Evolutionary conservation across 2,329 filamentous ascomycete genomes (phyloP), one percentile per base, ranked within the genome.

Genomic region (Fusarium irregulare): DNA sequence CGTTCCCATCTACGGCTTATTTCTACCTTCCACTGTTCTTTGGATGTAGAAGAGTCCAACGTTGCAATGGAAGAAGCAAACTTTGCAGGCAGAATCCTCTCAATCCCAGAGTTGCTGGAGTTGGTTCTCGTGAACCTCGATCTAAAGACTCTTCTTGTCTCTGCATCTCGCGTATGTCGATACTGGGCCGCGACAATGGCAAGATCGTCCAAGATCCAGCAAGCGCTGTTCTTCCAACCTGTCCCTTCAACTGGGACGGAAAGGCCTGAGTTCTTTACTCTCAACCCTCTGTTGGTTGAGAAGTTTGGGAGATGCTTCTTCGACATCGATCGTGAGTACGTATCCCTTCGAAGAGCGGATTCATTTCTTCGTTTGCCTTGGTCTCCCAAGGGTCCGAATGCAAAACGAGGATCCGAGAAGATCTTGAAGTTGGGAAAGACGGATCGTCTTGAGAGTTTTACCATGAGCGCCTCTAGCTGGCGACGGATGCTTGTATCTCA

Each of bases 61-160:
- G 18, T 8, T 14, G 34, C n/a, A 14, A 64, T 64, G 48, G 37
- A 49, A 25, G 9, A 25, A 21, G 11, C 48, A 61, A 40, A 37
- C 10, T 27, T 7, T 14, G 32, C 45, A 49, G 18, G 47, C 6
- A 51, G n/a, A 3, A 66, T 60, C 21, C 30, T 60, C 30, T 28
- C 20, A 12, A 13, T 55, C n/a, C 67, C 73, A 9, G 76, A 78
- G 61, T 56, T 78, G 6, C 59, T 77, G 27, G 76, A 78, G 46
- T 66, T 68, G 32, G 74, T 77, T 30, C 54, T 78, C 21, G 37
- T 70, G 16, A 64, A 71, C 11, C 57, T 76, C 8, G 75, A 77
- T 61, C 72, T 75, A 64, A 60, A 62, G 14, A 75, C 74, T 6
- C 70, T 77, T 4, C 73, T 78, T 12, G 62, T 72, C 9, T 74